Base-by-base conservation (phyloP, 2,329 filamentous ascomycete genomes). In the Ascochyta clinopodiicola region DNA sequence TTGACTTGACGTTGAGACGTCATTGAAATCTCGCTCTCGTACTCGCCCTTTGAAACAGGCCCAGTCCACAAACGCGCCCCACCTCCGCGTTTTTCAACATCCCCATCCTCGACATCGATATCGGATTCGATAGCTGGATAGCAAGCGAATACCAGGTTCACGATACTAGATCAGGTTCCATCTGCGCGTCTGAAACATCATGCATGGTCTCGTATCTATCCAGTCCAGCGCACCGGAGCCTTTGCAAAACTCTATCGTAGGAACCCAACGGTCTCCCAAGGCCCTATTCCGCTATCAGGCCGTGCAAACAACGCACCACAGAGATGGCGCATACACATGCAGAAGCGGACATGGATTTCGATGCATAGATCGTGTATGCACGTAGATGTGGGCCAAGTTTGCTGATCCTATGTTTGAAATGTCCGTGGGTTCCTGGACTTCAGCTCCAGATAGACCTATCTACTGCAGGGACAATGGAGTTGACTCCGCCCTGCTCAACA, bases 251-350 rank as follows among this genome's bases (percentile, higher is more conserved):
- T 29, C 44, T 34, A 40, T 32, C 39, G n/a, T 3, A 44, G 32
- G 34, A 44, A 53, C 38, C 44, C 27, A 55, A 45, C 45, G 34
- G 51, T 22, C 19, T 25, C 44, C n/a, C 12, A 22, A 36, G 42
- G 19, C 8, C 37, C 29, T 3, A 13, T 6, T 6, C 24, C 32
- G 24, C 24, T 34, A 32, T 39, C 47, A 38, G 43, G 6, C 8
- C 12, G 7, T 7, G 17, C 24, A 24, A 27, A 34, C 29, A 13
- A 17, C 37, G 34, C 17, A n/a, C 6, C 8, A 7, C 49, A 12
- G 39, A 31, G 27, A 49, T 4, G 29, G 29, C 4, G 12, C 12
- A 15, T 31, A 12, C 29, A 31, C 12, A 31, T 31, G 29, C 12
- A 10, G 4, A 13, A 1, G 13, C 12, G 29, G 29, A 31, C 12